These are phyloP conservation scores for Picea glauca DNA, from an alignment of 75 land plant species.

Conservation along the genomic window DNA sequence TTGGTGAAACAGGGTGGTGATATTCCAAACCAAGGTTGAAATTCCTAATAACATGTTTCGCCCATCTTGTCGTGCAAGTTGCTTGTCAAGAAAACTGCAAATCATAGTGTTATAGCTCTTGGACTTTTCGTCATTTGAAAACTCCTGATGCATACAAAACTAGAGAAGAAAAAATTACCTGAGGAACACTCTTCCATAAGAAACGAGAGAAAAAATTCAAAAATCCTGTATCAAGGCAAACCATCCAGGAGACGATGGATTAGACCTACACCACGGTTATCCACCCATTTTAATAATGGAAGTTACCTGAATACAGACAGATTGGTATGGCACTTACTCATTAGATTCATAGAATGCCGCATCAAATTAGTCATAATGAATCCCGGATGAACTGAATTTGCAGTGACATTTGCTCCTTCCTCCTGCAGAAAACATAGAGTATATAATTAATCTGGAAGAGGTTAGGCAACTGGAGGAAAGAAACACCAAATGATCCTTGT, in stretches of 20 bases:
- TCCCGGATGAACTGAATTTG: conserved; percentile 59
- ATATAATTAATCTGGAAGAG: too few relatives aligned
- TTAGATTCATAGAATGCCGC: conserved; percentile 21
- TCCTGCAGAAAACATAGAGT: conserved; percentile 15
- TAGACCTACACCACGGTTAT: not conserved
- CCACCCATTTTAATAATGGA: not conserved
- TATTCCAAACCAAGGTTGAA: too few relatives aligned
- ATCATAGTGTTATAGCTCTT: too few relatives aligned
- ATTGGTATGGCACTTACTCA: conserved; percentile 18
- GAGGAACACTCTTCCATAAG: conserved; percentile 13
- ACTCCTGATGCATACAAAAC: too few relatives aligned
- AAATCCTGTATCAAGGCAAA: conserved; percentile 2
- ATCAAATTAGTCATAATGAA: conserved; percentile 55
- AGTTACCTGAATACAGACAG: not conserved
- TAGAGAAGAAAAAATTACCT: conserved; percentile 1
- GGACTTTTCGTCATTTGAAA: too few relatives aligned
- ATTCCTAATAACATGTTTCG: too few relatives aligned
- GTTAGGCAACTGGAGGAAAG: too few relatives aligned
- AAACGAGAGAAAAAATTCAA: conserved; percentile 11
- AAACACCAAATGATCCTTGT: too few relatives aligned
- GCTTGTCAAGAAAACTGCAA: too few relatives aligned
- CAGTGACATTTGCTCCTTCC: conserved; percentile 47
- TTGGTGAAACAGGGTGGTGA: too few relatives aligned
- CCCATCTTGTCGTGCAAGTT: too few relatives aligned
- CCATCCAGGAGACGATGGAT: not conserved